Percentiles rank a stretch among this genome's conserved stretches.
Conservation (phyloP, 345 rosid genomes). For the Luvunga scandens region DNA sequence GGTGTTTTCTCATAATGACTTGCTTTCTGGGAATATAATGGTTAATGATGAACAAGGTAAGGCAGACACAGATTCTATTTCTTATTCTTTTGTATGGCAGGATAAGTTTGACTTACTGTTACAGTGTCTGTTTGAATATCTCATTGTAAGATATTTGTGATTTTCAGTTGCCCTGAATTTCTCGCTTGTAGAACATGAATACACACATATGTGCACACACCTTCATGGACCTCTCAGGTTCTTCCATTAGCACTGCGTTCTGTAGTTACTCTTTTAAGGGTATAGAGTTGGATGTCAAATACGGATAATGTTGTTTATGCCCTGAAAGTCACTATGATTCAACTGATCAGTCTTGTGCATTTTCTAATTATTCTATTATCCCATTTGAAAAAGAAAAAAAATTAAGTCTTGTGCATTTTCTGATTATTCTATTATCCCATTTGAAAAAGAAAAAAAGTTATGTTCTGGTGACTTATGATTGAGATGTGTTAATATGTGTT, state of each 20-base stretch:
- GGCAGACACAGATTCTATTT: not conserved
- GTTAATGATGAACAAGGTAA: slow-evolving; percentile 79
- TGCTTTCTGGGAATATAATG: slow-evolving; percentile 95
- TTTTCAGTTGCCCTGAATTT: not conserved
- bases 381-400: not conserved
- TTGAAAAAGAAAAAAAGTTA: not conserved
- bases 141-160: not conserved
- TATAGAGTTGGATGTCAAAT: not conserved
- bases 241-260: too few species aligned
- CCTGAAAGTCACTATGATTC: not conserved
- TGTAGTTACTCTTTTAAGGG: not conserved
- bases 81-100: not conserved
- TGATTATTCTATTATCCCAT: not conserved
- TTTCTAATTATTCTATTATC: not conserved
- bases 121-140: not conserved
- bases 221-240: too few species aligned
- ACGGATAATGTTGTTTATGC: not conserved
- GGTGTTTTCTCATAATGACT: slow-evolving; percentile 92
- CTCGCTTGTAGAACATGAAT: not conserved
- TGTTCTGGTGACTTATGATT: not conserved
- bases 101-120: not conserved
- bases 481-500: not conserved
- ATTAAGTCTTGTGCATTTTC: not conserved
- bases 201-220: too few species aligned
- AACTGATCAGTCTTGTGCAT: not conserved